phyloP scores from a whole-genome alignment of 2,329 filamentous ascomycete genomes.

The Penicillium palitans region DNA sequence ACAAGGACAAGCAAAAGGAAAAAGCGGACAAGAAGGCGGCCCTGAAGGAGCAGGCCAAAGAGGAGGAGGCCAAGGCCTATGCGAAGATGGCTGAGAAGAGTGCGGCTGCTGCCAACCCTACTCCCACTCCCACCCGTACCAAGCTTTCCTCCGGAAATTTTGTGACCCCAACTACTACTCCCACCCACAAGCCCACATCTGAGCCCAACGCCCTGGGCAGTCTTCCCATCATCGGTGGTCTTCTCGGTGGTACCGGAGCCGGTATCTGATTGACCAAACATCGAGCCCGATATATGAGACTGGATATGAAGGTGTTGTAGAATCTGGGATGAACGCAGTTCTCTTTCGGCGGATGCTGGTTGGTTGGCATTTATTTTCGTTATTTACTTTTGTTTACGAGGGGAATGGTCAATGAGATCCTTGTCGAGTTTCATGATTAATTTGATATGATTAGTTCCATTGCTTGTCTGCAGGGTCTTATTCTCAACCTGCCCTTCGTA shows the following conservation, averaged over 20 bases:
- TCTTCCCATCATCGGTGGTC: conserved; percentile 27
- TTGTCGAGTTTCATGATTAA: not conserved
- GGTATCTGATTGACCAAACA: conserved; percentile 12
- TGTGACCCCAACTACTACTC: conserved; percentile 20
- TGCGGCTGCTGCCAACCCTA: conserved; percentile 4
- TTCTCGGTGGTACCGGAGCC: conserved; percentile 21
- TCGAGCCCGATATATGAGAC: not conserved
- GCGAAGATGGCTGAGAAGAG: conserved; percentile 5
- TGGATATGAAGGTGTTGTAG: not conserved
- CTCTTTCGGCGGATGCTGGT: not conserved
- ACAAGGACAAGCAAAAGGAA: conserved; percentile 4
- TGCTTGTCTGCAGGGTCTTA: not conserved
- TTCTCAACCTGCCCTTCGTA: not conserved
- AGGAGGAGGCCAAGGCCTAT: conserved; percentile 5
- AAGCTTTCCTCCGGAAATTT: conserved; percentile 25
- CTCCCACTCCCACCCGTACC: conserved; percentile 2
- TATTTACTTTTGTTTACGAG: not conserved
- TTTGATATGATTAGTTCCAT: not conserved
- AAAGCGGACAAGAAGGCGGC: conserved; percentile 9
- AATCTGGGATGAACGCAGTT: not conserved
- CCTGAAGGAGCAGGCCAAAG: conserved; percentile 11
- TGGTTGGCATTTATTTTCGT: not conserved
- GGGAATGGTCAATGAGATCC: not conserved
- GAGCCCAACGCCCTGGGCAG: conserved; percentile 22
- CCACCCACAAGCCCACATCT: conserved; percentile 15